A percentile compares a stretch with the other conserved stretches of the same genome.
These are phyloP conservation scores for Pseudogymnoascus sp. DNA, from an alignment of 2,329 filamentous ascomycete genomes.

Conservation along the genomic window DNA sequence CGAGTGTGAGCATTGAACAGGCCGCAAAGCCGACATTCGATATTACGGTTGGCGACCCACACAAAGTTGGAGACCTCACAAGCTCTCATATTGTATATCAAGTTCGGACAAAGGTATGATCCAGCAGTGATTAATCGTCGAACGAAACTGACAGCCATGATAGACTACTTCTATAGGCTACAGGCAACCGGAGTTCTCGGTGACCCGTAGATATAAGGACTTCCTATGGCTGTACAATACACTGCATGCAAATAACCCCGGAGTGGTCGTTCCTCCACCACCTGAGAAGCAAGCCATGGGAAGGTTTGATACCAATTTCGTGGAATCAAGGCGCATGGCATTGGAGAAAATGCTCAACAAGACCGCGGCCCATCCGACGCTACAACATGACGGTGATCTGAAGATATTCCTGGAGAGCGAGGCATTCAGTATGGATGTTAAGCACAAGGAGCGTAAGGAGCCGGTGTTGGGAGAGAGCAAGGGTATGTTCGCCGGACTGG, in stretches of 20 bases:
- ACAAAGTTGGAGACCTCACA: conserved; percentile 94
- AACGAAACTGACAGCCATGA: conserved; percentile 15
- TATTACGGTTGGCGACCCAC: conserved; percentile 89
- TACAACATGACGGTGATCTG: conserved; percentile 88
- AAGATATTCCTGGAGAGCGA: conserved; percentile 98
- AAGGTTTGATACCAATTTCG: conserved; percentile 92
- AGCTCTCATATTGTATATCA: conserved; percentile 97
- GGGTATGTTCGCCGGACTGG: conserved; percentile 80
- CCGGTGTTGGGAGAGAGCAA: conserved; percentile 83
- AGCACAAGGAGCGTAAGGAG: conserved; percentile 92
- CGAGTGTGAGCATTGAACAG: conserved; percentile 86
- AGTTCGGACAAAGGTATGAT: conserved; percentile 75
- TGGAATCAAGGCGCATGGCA: conserved; percentile 83
- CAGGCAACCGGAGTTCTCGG: conserved; percentile 82
- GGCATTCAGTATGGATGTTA: conserved; percentile 89
- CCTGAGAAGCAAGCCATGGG: conserved; percentile 97
- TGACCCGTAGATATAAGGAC: conserved; percentile 89
- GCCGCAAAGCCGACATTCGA: conserved; percentile 86
- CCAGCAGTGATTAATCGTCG: background rate
- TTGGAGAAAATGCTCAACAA: conserved; percentile 98
- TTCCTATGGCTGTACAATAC: conserved; percentile 98
- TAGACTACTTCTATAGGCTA: conserved; percentile 96
- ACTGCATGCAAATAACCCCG: conserved; percentile 87
- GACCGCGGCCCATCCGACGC: conserved; percentile 75
- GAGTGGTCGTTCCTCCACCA: conserved; percentile 88